These are phyloP conservation scores for Citrullus colocynthis DNA, from an alignment of 306 rosid genomes.

Conservation along the genomic window DNA sequence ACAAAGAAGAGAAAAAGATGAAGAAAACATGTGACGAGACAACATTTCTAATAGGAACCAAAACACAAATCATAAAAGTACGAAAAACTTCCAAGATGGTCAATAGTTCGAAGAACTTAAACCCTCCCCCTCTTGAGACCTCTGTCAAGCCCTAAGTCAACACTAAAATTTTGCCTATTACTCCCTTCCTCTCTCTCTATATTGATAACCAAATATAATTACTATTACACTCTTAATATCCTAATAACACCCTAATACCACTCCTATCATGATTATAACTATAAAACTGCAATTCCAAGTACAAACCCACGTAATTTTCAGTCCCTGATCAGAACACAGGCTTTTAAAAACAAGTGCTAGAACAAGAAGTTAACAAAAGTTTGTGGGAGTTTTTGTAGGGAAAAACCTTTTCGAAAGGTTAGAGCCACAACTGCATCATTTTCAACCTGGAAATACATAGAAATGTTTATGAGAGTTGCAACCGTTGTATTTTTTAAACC, in stretches of 20 bases:
- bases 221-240: too few relatives aligned
- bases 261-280: neutral
- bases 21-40: neutral
- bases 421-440: constrained; percentile 78
- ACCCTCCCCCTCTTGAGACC: too few relatives aligned
- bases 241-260: too few relatives aligned
- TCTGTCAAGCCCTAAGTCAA: too few relatives aligned
- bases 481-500: neutral
- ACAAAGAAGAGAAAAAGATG: neutral
- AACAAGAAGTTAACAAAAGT: neutral
- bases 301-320: neutral
- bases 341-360: neutral
- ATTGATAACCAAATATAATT: too few relatives aligned
- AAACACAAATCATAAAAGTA: too few relatives aligned
- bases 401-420: constrained; percentile 65
- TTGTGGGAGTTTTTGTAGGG: neutral
- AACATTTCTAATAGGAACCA: neutral
- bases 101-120: too few relatives aligned
- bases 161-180: too few relatives aligned
- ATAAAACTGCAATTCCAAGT: neutral
- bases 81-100: too few relatives aligned
- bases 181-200: too few relatives aligned
- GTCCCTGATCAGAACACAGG: neutral
- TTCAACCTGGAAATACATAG: constrained; percentile 53
- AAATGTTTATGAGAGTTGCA: neutral